Conservation (phyloP, 305 asterid species). For the Solanum hybrid region DNA sequence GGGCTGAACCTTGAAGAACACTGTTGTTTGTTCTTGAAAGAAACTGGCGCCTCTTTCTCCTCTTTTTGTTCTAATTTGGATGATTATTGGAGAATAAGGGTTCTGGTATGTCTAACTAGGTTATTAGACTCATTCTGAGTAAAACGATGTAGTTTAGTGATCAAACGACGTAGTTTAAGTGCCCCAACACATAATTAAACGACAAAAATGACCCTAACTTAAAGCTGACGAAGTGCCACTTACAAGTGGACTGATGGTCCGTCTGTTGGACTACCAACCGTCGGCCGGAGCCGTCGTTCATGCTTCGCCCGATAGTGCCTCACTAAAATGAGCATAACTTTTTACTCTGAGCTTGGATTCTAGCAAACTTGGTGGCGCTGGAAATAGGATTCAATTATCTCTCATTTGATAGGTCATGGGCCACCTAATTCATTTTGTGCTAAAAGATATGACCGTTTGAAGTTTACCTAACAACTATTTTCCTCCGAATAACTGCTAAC, state of each 20-base stretch:
- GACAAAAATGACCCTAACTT: background rate
- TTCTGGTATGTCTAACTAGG: background rate
- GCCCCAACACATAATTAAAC: background rate
- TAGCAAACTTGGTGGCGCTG: background rate
- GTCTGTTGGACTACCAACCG: background rate
- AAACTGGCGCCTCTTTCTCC: background rate
- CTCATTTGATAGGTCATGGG: background rate
- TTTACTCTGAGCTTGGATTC: background rate
- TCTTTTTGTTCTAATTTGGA: background rate
- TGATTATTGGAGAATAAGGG: background rate
- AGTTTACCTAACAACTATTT: background rate
- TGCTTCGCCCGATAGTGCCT: background rate
- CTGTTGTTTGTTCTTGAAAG: background rate
- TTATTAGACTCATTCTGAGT: background rate
- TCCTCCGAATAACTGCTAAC: background rate
- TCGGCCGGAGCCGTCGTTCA: background rate
- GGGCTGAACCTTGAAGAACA: background rate
- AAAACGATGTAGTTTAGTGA: background rate
- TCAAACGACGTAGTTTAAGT: background rate
- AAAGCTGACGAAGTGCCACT: background rate
- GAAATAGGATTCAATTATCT: background rate
- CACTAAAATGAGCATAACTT: background rate
- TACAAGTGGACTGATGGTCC: background rate
- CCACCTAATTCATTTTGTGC: background rate
- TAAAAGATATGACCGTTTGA: background rate